Evolutionary conservation across 495 filamentous ascomycete species (phyloP), one percentile per base, ranked within the genome.

Genomic region (Hypoxylon cercidicola): DNA sequence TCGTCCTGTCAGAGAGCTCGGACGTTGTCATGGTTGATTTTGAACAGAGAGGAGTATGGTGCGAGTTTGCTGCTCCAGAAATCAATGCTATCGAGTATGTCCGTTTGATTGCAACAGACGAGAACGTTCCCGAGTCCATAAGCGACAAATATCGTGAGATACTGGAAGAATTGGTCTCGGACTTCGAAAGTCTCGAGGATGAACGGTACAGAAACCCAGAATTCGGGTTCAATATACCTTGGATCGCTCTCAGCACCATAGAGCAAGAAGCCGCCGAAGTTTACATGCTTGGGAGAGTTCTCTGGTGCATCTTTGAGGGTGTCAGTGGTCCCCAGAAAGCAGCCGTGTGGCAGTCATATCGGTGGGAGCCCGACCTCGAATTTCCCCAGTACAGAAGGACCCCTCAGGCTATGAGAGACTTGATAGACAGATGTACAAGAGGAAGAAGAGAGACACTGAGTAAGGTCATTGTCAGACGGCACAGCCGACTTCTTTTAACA

Each of bases 221-320:
- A 52, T 41, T 56, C 43, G 81, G 77, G 45, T 82, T 80, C 68
- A 82, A 83, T 62, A 60, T 78, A 28, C 60, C 80, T 16, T 83
- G 80, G 80, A 71, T 80, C 12, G 74, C 74, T 28, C 70, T 82
- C 13, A 74, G 73, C 23, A 62, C 71, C 11, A 35, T 40, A 9
- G 81, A 83, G 65, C 78, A 79, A 60, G 82, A 84, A 51, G 73
- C 80, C 0, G 78, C 76, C 18, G 75, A 79, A 54, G 82, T 82
- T 7, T 84, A 83, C 59, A 83, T 83, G 80, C 77, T 84, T 25
- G 82, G 79, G 1, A 72, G 78, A 3, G 68, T 82, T 6, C 68
- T 84, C 28, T 84, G 81, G 81, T 84, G 82, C 64, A 77, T 84
- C 12, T 84, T 82, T 49, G 81, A 84, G 63, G 79, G 79, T 4